Evolutionary conservation across 2,329 filamentous ascomycete genomes (phyloP).

Genomic region (Monilinia laxa): DNA sequence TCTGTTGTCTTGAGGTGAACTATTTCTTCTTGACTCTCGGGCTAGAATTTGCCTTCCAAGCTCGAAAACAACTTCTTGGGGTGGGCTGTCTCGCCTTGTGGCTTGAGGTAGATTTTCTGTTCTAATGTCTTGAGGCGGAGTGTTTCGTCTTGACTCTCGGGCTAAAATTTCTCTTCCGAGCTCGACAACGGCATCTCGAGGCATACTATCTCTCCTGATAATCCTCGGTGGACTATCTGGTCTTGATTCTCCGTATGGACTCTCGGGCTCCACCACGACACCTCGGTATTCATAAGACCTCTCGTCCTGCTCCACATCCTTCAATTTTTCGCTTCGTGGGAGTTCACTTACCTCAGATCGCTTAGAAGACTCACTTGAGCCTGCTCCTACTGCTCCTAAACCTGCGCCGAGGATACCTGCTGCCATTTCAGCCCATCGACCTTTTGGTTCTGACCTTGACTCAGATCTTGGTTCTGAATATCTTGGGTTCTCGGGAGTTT

Average conservation of each 20-base stretch:
- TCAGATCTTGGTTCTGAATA: conserved; percentile 15
- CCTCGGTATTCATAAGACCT: conserved; percentile 36
- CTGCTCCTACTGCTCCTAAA: conserved; percentile 37
- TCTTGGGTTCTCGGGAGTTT: conserved; percentile 41
- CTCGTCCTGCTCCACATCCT: conserved; percentile 26
- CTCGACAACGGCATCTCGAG: background rate
- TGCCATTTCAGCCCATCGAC: conserved; percentile 53
- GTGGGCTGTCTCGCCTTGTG: background rate
- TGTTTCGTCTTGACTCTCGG: background rate
- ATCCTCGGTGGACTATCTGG: conserved; percentile 4
- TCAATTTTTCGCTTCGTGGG: conserved; percentile 10
- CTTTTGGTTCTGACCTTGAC: background rate
- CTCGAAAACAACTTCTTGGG: background rate
- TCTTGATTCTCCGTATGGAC: conserved; percentile 28
- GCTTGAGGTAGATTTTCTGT: conserved; percentile 11
- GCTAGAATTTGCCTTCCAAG: conserved; percentile 7
- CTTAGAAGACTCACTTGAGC: conserved; percentile 32
- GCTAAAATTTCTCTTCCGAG: background rate
- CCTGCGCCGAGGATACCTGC: conserved; percentile 50
- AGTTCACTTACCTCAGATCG: conserved; percentile 13
- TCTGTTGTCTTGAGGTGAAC: background rate
- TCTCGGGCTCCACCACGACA: conserved; percentile 32
- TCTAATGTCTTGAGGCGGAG: background rate
- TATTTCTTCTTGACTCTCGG: conserved; percentile 14
- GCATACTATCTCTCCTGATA: background rate